Evolutionary conservation across 805 yeast genomes (phyloP).

Genomic region (Debaryomyces tyrocola): DNA sequence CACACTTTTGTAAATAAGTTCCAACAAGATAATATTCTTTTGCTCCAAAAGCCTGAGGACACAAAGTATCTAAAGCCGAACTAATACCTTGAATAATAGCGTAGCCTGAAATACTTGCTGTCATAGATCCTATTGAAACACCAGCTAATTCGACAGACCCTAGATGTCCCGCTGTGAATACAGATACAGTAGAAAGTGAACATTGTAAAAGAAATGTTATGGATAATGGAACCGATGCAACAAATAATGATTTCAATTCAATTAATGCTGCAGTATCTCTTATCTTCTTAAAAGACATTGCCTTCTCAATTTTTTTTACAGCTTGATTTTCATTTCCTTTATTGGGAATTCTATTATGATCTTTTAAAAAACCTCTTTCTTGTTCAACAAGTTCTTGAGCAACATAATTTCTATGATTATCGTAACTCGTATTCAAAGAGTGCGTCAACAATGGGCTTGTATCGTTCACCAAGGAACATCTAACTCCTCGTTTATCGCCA

Average conservation of each 20-base stretch:
- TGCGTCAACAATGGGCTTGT: no score
- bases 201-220: constrained; percentile 71
- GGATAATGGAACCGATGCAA: constrained; percentile 56
- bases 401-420: not conserved
- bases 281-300: constrained; percentile 21
- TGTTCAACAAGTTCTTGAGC: constrained; percentile 30
- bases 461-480: no score
- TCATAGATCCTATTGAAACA: constrained; percentile 80
- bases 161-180: constrained; percentile 76
- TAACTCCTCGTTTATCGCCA: no score
- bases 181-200: constrained; percentile 73
- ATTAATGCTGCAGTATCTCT: constrained; percentile 14
- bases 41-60: constrained; percentile 86
- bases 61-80: constrained; percentile 77
- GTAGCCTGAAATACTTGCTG: constrained; percentile 72
- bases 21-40: constrained; percentile 70
- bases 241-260: constrained; percentile 17
- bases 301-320: constrained; percentile 37
- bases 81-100: constrained; percentile 82
- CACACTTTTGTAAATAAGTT: constrained; percentile 69
- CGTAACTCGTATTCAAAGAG: no score
- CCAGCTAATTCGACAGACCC: constrained; percentile 83
- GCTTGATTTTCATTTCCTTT: constrained; percentile 28
- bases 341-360: constrained; percentile 19
- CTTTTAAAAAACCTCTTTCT: constrained; percentile 36